Conservation (phyloP, 2,329 filamentous ascomycete species). For the Chaetomium olivaceum region DNA sequence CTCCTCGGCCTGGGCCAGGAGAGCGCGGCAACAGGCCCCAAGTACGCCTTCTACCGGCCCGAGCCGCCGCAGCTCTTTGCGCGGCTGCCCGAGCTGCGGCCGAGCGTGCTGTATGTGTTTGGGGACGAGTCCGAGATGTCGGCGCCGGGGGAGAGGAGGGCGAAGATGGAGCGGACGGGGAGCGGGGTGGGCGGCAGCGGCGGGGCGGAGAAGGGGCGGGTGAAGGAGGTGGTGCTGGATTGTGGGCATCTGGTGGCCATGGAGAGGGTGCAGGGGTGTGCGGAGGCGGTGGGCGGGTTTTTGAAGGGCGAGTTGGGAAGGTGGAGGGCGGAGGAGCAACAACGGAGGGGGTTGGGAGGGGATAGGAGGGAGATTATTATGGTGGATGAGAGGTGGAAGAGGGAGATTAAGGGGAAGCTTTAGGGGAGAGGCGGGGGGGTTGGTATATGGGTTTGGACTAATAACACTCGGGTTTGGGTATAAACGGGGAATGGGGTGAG, state of each 20-base stretch:
- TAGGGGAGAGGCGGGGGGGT: not conserved
- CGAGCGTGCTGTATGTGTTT: slow-evolving; percentile 69
- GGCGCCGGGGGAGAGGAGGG: slow-evolving; percentile 47
- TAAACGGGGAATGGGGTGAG: too few species aligned
- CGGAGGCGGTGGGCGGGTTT: slow-evolving; percentile 59
- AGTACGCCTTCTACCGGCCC: slow-evolving; percentile 65
- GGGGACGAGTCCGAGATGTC: slow-evolving; percentile 62
- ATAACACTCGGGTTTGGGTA: too few species aligned
- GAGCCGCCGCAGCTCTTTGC: slow-evolving; percentile 60
- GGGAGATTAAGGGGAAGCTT: slow-evolving; percentile 23
- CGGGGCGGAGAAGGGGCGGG: slow-evolving; percentile 62
- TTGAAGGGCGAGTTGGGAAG: slow-evolving; percentile 55
- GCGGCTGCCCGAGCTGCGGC: slow-evolving; percentile 61
- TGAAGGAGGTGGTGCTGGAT: slow-evolving; percentile 64
- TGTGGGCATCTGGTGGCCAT: slow-evolving; percentile 82
- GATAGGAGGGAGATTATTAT: slow-evolving; percentile 58
- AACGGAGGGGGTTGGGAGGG: slow-evolving; percentile 52
- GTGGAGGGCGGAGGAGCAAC: slow-evolving; percentile 59
- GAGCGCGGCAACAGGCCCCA: slow-evolving; percentile 36
- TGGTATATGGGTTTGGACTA: too few species aligned
- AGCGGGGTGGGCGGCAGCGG: slow-evolving; percentile 67
- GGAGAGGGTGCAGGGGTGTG: slow-evolving; percentile 70
- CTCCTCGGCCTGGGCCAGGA: slow-evolving; percentile 41
- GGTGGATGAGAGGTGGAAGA: slow-evolving; percentile 50
- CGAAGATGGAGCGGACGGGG: slow-evolving; percentile 66